Evolutionary conservation across 2,329 filamentous ascomycete genomes (phyloP).

Genomic region (Curvularia lunata): DNA sequence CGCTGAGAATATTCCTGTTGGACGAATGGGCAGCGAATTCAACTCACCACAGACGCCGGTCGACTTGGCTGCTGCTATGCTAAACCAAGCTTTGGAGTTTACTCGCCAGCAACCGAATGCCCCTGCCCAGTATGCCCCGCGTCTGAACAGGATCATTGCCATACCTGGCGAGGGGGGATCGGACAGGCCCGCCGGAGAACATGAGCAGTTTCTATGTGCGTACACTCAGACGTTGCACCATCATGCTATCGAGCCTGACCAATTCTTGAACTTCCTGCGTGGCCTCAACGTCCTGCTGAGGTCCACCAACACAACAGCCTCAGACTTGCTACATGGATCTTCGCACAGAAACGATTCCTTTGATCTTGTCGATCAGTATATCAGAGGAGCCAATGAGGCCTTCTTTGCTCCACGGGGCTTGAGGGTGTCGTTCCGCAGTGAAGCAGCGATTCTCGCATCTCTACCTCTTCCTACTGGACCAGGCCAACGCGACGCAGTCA

Average conservation of each 20-base stretch:
- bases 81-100: constrained; percentile 36
- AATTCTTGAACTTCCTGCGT: constrained; percentile 44
- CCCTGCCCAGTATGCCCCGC: constrained; percentile 33
- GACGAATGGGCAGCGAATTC: constrained; percentile 14
- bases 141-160: constrained; percentile 32
- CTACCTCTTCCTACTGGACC: constrained; percentile 31
- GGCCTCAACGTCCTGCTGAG: constrained; percentile 40
- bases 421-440: constrained; percentile 32
- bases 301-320: constrained; percentile 17
- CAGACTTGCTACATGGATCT: constrained; percentile 13
- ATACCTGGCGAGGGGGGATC: constrained; percentile 29
- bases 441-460: constrained; percentile 28
- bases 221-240: constrained; percentile 40
- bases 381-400: constrained; percentile 36
- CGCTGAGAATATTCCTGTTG: constrained; percentile 34
- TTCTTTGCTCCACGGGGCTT: constrained; percentile 45
- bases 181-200: constrained; percentile 13
- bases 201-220: constrained; percentile 35
- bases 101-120: constrained; percentile 33
- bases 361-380: constrained; percentile 32
- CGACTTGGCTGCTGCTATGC: constrained; percentile 21
- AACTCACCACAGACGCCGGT: background rate
- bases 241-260: constrained; percentile 37
- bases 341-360: constrained; percentile 1
- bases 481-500: constrained; percentile 30